Conservation (phyloP, 495 filamentous ascomycete genomes). For the Entonaema liquescens region DNA sequence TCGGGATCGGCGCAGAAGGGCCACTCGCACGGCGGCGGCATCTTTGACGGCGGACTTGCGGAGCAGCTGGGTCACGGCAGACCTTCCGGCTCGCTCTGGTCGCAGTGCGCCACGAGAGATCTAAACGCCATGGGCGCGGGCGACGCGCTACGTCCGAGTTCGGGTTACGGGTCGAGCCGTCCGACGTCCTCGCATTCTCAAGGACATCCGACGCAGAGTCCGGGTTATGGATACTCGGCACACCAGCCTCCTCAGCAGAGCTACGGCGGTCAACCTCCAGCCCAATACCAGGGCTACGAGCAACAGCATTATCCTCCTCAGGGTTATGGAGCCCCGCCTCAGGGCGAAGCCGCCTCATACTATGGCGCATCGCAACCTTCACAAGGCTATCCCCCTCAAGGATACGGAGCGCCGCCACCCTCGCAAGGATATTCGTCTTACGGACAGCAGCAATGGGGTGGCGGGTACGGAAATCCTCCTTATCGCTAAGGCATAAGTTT, state of each 20-base stretch:
- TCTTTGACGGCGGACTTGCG: conserved; percentile 49
- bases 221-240: conserved; percentile 25
- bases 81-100: conserved; percentile 60
- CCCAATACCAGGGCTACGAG: conserved; percentile 28
- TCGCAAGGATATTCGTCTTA: conserved; percentile 40
- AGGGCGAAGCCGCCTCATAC: conserved; percentile 44
- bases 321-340: conserved; percentile 24
- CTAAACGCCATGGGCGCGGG: conserved; percentile 48
- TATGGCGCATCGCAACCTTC: conserved; percentile 23
- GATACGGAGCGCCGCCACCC: conserved; percentile 37
- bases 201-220: conserved; percentile 12
- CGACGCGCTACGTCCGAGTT: conserved; percentile 17
- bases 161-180: conserved; percentile 32
- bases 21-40: conserved; percentile 52
- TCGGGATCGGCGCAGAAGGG: conserved; percentile 32
- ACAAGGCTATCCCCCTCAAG: conserved; percentile 30
- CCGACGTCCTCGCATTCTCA: conserved; percentile 32
- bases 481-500: conserved; percentile 12
- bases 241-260: conserved; percentile 18
- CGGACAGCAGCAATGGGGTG: conserved; percentile 40
- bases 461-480: conserved; percentile 35
- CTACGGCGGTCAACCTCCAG: conserved; percentile 12
- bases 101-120: conserved; percentile 57
- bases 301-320: conserved; percentile 28
- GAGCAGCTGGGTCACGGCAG: conserved; percentile 60